Base-by-base conservation (phyloP, 1,284 basidiomycete species). In the Trametes hirsuta region DNA sequence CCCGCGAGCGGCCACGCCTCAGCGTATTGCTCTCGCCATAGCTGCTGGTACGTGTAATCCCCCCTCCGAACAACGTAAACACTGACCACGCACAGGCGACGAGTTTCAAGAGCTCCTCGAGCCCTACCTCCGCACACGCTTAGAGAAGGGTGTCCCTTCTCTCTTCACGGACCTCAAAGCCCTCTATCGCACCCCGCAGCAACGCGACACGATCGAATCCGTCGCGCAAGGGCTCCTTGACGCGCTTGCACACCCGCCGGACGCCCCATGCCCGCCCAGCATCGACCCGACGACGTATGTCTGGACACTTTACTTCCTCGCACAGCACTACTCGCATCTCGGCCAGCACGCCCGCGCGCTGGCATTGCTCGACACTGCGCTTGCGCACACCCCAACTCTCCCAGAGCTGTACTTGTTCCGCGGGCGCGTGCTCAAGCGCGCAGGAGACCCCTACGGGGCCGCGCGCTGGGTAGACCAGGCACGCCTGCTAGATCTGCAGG, bases 281-380 rank as follows among this genome's bases (percentile, higher is more conserved):
- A 76, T 84, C 41, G 87, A 94, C 24, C 95, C 97, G 0, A 91
- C 94, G 1, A 88, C 88, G 8, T 93, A 97, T 67, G 84, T 99
- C 21, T 99, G 97, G 97, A 88, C 91, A 4, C 85, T 98, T 55
- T 98, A 98, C 79, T 98, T 91, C 81, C 88, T 98, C 47, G 90
- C 94, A 0, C 94, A 98, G 65, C 95, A 98, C 74, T 84, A 97
- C 69, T 91, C 94, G 0, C 84, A 84, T 69, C 78, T 89, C 40
- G 73, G 79, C 24, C 76, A 81, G 67, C 78, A 86, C 49, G 65
- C 74, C 4, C 80, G 81, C 48, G 88, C 97, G 0, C 77, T 98
- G 12, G 75, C 81, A 18, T 77, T 92, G 18, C 79, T 98, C 30
- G 81, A 88, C 34, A 67, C 75, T 5, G 88, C 95, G 1, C 77